Conservation (phyloP, 164 flowering plant species). For the Nymphaea colorata region DNA sequence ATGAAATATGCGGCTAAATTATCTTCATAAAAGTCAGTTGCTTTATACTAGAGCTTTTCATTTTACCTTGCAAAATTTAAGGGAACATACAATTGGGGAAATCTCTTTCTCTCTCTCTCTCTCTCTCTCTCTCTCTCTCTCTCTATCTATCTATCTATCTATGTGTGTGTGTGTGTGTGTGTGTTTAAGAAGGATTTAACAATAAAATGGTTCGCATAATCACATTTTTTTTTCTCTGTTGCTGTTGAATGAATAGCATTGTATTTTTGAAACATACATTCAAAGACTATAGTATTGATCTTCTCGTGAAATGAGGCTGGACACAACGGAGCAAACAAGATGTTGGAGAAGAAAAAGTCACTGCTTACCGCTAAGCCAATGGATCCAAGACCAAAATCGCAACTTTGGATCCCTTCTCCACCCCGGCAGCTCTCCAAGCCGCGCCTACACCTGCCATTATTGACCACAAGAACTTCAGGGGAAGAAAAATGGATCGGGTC, state of each 20-base stretch:
- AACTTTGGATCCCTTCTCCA: slow-evolving; percentile 45
- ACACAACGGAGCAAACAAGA: not conserved
- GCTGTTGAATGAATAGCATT: no score
- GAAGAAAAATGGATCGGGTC: no score
- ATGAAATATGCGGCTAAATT: not conserved
- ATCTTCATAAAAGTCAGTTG: not conserved
- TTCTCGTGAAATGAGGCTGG: not conserved
- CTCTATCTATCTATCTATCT: no score
- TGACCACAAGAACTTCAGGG: not conserved
- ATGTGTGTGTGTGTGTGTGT: no score
- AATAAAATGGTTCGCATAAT: not conserved
- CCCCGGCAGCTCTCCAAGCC: slow-evolving; percentile 44
- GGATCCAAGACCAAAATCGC: slow-evolving; percentile 62
- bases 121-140: no score
- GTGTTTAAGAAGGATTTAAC: not conserved
- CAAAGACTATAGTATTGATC: no score
- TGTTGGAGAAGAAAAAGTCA: not conserved
- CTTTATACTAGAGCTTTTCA: not conserved
- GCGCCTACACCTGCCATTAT: slow-evolving; percentile 44
- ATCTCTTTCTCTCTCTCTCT: not conserved
- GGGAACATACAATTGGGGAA: not conserved
- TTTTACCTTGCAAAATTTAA: no score
- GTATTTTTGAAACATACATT: not conserved
- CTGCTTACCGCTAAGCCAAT: slow-evolving; percentile 54
- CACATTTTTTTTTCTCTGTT: no score